These are phyloP conservation scores for Hygrophoropsis aurantiaca DNA, from an alignment of 768 basidiomycete species.

Conservation along the genomic window DNA sequence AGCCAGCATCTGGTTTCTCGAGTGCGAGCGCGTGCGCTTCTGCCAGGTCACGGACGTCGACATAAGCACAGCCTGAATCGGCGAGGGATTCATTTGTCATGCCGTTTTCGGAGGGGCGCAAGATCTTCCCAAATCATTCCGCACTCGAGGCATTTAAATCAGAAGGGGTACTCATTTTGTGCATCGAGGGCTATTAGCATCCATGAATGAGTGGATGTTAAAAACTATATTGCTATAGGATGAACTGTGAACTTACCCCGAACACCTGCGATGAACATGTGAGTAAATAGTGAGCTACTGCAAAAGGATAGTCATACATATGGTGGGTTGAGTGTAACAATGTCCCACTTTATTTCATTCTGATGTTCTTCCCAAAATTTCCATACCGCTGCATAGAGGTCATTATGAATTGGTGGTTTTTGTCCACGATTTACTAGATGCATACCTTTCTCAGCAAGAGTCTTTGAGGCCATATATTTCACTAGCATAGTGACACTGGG, in stretches of 20 bases:
- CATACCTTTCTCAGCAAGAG: constrained; percentile 60
- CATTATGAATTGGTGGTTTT: neutral
- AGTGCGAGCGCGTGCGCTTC: constrained; percentile 28
- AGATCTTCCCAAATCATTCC: constrained; percentile 16
- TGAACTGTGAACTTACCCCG: neutral
- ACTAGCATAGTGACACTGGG: constrained; percentile 19
- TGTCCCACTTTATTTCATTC: constrained; percentile 45
- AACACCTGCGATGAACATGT: constrained; percentile 4
- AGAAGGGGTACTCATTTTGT: constrained; percentile 22
- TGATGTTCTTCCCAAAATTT: constrained; percentile 44
- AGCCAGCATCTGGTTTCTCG: constrained; percentile 30
- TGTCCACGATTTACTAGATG: too few relatives aligned
- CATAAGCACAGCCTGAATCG: constrained; percentile 16
- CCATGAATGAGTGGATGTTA: neutral
- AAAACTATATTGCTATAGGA: neutral
- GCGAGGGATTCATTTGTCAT: constrained; percentile 11
- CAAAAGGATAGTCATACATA: constrained; percentile 31
- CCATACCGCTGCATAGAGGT: constrained; percentile 38
- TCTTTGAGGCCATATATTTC: constrained; percentile 67
- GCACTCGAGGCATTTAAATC: constrained; percentile 35
- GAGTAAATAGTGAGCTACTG: neutral
- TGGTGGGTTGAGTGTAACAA: constrained; percentile 55
- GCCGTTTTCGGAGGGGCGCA: constrained; percentile 12
- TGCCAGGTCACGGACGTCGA: constrained; percentile 39
- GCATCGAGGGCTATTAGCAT: constrained; percentile 27